phyloP scores from a whole-genome alignment of 768 basidiomycete species.

The Nidularia sp. region DNA sequence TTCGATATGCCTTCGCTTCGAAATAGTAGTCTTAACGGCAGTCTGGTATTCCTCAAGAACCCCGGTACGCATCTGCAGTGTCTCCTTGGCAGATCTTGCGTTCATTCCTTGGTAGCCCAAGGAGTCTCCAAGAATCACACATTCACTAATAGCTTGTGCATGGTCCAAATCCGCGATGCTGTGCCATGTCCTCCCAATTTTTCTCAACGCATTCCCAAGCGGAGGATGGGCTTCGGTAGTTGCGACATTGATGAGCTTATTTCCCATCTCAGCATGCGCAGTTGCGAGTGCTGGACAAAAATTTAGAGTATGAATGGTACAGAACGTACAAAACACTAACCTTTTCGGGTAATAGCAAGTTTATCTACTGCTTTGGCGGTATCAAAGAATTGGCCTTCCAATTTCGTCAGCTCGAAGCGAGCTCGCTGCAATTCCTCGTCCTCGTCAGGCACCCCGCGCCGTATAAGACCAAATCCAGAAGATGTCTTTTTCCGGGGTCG shows the following conservation, averaged over 20 bases:
- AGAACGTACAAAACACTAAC: slow-evolving; percentile 32
- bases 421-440: slow-evolving; percentile 91
- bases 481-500: slow-evolving; percentile 67
- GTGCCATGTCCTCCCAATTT: slow-evolving; percentile 85
- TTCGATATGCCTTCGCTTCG: slow-evolving; percentile 89
- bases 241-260: slow-evolving; percentile 83
- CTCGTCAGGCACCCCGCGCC: slow-evolving; percentile 84
- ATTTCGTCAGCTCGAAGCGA: slow-evolving; percentile 85
- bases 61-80: slow-evolving; percentile 81
- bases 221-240: slow-evolving; percentile 86
- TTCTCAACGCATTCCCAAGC: slow-evolving; percentile 77
- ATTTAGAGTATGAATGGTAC: slow-evolving; percentile 1
- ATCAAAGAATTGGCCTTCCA: slow-evolving; percentile 91
- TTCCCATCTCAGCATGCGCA: slow-evolving; percentile 88
- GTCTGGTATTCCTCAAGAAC: slow-evolving; percentile 93
- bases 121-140: slow-evolving; percentile 93
- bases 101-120: slow-evolving; percentile 96
- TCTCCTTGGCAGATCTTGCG: slow-evolving; percentile 95
- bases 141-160: slow-evolving; percentile 91
- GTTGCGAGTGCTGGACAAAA: slow-evolving; percentile 60
- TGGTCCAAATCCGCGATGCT: slow-evolving; percentile 84
- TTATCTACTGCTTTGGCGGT: slow-evolving; percentile 89
- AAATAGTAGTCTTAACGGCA: slow-evolving; percentile 90
- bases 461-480: slow-evolving; percentile 73
- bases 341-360: slow-evolving; percentile 73